Evolutionary conservation across 2,329 filamentous ascomycete species (phyloP), one percentile per base, ranked within the genome.

Genomic region (Geoglossum cookeanum): DNA sequence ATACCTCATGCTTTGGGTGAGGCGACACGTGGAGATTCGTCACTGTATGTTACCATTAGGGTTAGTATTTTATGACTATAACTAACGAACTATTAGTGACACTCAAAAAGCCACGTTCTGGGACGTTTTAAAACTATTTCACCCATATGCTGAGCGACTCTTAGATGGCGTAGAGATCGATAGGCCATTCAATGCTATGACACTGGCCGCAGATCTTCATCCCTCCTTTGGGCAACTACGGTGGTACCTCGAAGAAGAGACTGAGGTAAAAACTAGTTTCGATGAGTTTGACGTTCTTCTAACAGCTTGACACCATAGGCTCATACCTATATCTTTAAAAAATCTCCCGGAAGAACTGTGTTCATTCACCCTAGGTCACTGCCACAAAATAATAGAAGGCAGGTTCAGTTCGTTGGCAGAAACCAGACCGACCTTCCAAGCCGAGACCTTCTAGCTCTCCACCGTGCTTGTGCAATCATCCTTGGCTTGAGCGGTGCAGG

Each of bases 91-190:
- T 30, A 30, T 11, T 22, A 51, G 48, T 22, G 48, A 51, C 15
- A 13, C n/a, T 9, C 27, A 15, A 22, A 51, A 51, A 22, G 39
- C 39, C 39, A 51, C 8, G 15, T 51, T 51, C 9, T 33, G 27
- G 48, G 32, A 51, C 15, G 15, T 51, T 51, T 2, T 51, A 4
- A 33, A 22, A 11, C 27, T 51, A 1, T 51, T 51, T n/a, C 27
- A 51, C 32, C 48, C 27, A 30, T 30, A 51, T 33, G 48, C 32
- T 4, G 48, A 30, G 9, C 32, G 11, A n/a, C 48, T 51, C 27
- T 4, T 73, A 54, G 64, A 71, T 48, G 70, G 70, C 55, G 55
- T 59, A 29, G 64, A 72, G 6, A 72, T 74, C 57, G 70, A 74
- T 60, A 64, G 66, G 53, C 68, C 69, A 22, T 60, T 62, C 29